A percentile compares a stretch with the other conserved stretches of the same genome.
Evolutionary conservation across 2,329 filamentous ascomycete genomes (phyloP).

Genomic region (Talaromyces atroroseus): DNA sequence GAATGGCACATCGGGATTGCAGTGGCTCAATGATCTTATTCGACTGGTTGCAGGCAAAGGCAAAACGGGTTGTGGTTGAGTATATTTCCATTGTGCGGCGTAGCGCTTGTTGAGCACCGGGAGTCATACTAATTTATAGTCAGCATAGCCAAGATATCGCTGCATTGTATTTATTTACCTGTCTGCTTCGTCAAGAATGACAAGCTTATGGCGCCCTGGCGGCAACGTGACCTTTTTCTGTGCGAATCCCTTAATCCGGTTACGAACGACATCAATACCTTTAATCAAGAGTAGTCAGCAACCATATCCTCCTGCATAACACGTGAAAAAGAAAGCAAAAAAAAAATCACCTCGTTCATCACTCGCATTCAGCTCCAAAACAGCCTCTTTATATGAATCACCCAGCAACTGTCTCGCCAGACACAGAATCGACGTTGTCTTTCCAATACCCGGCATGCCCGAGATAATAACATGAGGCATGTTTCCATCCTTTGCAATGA

Average conservation of each 20-base stretch:
- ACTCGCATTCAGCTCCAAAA: slow-evolving; percentile 91
- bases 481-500: slow-evolving; percentile 97
- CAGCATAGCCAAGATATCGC: neutral
- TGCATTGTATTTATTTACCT: slow-evolving; percentile 45
- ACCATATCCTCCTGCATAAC: neutral
- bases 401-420: slow-evolving; percentile 87
- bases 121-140: slow-evolving; percentile 66
- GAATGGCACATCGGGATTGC: slow-evolving; percentile 91
- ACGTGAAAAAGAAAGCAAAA: neutral
- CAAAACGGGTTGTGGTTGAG: slow-evolving; percentile 90
- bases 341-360: slow-evolving; percentile 69
- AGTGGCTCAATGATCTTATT: slow-evolving; percentile 99
- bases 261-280: slow-evolving; percentile 95
- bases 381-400: slow-evolving; percentile 93
- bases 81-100: slow-evolving; percentile 98
- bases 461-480: slow-evolving; percentile 99
- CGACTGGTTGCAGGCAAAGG: slow-evolving; percentile 96
- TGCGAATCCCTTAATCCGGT: slow-evolving; percentile 95
- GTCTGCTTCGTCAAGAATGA: slow-evolving; percentile 97
- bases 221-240: slow-evolving; percentile 98
- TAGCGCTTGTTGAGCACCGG: slow-evolving; percentile 89
- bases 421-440: slow-evolving; percentile 92
- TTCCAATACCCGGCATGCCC: slow-evolving; percentile 98
- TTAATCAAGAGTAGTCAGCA: neutral
- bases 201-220: slow-evolving; percentile 83